A percentile compares a stretch with the other conserved stretches of the same genome.
phyloP scores from a whole-genome alignment of 2,329 filamentous ascomycete species.

The Diaporthe ilicicola region DNA sequence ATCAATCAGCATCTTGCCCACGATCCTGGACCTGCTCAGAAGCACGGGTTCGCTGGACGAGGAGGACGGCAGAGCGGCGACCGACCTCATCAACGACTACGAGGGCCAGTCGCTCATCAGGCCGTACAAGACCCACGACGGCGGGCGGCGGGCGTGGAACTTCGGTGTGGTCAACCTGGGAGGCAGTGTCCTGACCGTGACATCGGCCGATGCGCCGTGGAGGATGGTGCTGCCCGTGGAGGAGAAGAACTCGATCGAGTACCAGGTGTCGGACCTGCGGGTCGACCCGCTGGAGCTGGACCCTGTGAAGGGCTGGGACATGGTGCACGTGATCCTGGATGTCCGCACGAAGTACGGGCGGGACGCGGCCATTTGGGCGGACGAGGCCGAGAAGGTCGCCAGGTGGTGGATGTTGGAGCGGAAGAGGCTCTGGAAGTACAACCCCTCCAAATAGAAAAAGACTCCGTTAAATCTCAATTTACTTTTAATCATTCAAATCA shows the following conservation, averaged over 20 bases:
- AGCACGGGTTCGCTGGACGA: slow-evolving; percentile 49
- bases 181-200: slow-evolving; percentile 36
- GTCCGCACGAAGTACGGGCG: slow-evolving; percentile 26
- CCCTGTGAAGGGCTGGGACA: slow-evolving; percentile 16
- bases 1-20: slow-evolving; percentile 53
- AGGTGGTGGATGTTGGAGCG: slow-evolving; percentile 36
- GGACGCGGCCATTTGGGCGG: slow-evolving; percentile 34
- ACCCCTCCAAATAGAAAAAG: not conserved
- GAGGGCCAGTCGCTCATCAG: slow-evolving; percentile 57
- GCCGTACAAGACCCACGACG: slow-evolving; percentile 45
- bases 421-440: slow-evolving; percentile 20
- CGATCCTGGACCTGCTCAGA: slow-evolving; percentile 53
- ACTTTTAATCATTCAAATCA: not conserved
- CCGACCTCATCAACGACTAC: slow-evolving; percentile 51
- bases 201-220: slow-evolving; percentile 33
- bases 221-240: slow-evolving; percentile 36
- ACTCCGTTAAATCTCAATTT: not conserved
- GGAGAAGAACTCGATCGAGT: slow-evolving; percentile 32
- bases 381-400: slow-evolving; percentile 36
- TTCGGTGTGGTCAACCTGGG: slow-evolving; percentile 60
- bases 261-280: slow-evolving; percentile 34
- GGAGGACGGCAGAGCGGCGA: slow-evolving; percentile 43
- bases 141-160: slow-evolving; percentile 53
- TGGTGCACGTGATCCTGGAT: slow-evolving; percentile 28
- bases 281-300: slow-evolving; percentile 8